phyloP scores from a whole-genome alignment of 139 green algal genomes.

The Chlamydomonas asymmetrica region DNA sequence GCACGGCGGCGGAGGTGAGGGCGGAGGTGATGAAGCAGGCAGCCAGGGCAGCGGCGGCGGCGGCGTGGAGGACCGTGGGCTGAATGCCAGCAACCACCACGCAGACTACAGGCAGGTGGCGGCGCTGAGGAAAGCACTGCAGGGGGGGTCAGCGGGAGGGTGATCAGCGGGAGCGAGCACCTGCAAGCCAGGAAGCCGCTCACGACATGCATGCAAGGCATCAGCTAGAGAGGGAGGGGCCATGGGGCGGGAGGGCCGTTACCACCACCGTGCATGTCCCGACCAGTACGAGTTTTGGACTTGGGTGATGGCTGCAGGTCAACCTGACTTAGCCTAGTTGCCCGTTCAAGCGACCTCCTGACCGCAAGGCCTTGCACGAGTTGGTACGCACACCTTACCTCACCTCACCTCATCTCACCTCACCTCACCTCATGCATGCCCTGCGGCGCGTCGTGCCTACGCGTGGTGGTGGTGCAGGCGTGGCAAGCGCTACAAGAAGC shows the following conservation, averaged over 20 bases:
- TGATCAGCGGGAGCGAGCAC: neutral
- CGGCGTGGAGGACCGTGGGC: slow-evolving; percentile 14
- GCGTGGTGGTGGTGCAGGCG: slow-evolving; percentile 9
- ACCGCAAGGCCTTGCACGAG: neutral
- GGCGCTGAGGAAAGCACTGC: neutral
- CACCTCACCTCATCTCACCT: neutral
- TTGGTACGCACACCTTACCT: neutral
- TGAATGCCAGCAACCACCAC: slow-evolving; percentile 1
- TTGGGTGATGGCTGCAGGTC: neutral
- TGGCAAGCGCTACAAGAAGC: slow-evolving; percentile 36
- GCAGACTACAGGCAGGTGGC: slow-evolving; percentile 16
- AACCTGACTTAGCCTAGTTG: too few species aligned
- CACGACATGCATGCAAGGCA: too few species aligned
- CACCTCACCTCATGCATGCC: neutral
- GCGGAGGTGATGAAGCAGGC: slow-evolving; percentile 5
- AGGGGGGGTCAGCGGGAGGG: neutral
- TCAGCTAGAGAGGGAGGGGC: too few species aligned
- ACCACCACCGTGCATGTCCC: too few species aligned
- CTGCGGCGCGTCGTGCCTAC: neutral
- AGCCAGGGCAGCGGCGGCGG: slow-evolving; percentile 12
- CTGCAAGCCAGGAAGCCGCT: too few species aligned
- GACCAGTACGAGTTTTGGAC: too few species aligned
- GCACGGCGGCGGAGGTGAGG: neutral
- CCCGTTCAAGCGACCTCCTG: too few species aligned
- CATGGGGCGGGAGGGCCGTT: too few species aligned